Conservation (phyloP, 306 rosid species). For the Vigna reflexopilosa region DNA sequence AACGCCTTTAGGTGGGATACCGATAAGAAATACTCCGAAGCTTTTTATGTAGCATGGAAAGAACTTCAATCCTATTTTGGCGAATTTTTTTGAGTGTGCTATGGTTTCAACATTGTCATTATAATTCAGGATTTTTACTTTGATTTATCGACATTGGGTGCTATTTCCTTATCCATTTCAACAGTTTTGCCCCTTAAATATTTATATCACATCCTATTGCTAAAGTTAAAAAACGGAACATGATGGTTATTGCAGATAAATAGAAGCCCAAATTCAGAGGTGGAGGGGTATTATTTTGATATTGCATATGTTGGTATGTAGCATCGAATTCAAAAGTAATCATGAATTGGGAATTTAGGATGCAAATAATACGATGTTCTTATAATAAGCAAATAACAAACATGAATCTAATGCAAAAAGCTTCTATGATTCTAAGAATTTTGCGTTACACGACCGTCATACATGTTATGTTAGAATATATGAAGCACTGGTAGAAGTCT, state of each 20-base stretch:
- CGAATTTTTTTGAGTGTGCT: background rate
- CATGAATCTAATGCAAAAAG: background rate
- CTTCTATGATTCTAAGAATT: background rate
- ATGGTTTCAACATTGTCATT: background rate
- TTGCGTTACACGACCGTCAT: background rate
- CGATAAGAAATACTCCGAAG: background rate
- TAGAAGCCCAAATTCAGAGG: background rate
- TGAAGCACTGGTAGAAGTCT: background rate
- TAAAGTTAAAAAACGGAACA: background rate
- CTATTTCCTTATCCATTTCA: background rate
- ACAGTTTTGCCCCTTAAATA: background rate
- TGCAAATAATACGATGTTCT: conserved; percentile 1
- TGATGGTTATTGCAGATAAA: background rate
- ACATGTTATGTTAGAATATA: conserved; percentile 6
- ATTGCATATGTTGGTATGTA: background rate
- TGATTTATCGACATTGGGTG: background rate
- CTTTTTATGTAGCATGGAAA: background rate
- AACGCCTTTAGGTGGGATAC: background rate
- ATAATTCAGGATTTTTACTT: background rate
- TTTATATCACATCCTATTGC: background rate
- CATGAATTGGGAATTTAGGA: background rate
- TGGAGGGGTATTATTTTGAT: background rate
- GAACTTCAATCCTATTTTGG: background rate
- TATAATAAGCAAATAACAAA: background rate
- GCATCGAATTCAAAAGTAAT: background rate